Evolutionary conservation across 2,329 filamentous ascomycete species (phyloP).

Genomic region (Ophiostoma australiae): DNA sequence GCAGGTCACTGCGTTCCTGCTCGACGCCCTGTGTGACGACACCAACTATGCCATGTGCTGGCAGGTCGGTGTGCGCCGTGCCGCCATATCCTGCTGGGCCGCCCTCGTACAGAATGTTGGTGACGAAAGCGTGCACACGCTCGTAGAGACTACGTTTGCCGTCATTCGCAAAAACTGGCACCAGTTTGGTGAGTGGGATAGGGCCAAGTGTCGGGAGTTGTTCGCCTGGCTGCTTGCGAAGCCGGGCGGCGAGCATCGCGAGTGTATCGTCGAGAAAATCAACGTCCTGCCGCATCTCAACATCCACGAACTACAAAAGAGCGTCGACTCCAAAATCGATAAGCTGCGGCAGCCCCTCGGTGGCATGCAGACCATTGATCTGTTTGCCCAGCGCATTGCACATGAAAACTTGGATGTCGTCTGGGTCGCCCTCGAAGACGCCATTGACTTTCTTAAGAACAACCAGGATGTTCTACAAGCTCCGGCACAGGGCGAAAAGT

Average conservation of each 20-base stretch:
- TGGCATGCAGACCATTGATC: slow-evolving; percentile 59
- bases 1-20: slow-evolving; percentile 87
- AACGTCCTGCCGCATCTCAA: slow-evolving; percentile 73
- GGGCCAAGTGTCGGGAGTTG: slow-evolving; percentile 55
- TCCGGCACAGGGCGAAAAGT: slow-evolving; percentile 76
- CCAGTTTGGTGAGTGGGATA: slow-evolving; percentile 57
- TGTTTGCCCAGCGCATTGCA: slow-evolving; percentile 67
- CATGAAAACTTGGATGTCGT: slow-evolving; percentile 87
- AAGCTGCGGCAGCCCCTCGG: slow-evolving; percentile 62
- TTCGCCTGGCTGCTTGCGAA: slow-evolving; percentile 56
- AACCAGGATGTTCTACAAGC: slow-evolving; percentile 77
- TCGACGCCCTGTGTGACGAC: slow-evolving; percentile 64
- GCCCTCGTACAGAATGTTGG: slow-evolving; percentile 70
- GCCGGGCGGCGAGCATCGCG: slow-evolving; percentile 44
- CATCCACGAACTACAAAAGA: slow-evolving; percentile 61
- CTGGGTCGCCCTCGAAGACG: slow-evolving; percentile 71
- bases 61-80: slow-evolving; percentile 54
- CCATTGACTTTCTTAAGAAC: slow-evolving; percentile 64
- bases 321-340: slow-evolving; percentile 59
- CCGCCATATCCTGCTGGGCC: slow-evolving; percentile 79
- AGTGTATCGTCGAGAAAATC: slow-evolving; percentile 60
- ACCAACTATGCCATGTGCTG: slow-evolving; percentile 36
- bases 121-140: slow-evolving; percentile 61
- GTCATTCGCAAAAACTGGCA: slow-evolving; percentile 79
- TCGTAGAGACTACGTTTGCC: slow-evolving; percentile 86